These are phyloP conservation scores for Umbilicus rupestris DNA, from an alignment of 164 flowering plant genomes.

Conservation along the genomic window DNA sequence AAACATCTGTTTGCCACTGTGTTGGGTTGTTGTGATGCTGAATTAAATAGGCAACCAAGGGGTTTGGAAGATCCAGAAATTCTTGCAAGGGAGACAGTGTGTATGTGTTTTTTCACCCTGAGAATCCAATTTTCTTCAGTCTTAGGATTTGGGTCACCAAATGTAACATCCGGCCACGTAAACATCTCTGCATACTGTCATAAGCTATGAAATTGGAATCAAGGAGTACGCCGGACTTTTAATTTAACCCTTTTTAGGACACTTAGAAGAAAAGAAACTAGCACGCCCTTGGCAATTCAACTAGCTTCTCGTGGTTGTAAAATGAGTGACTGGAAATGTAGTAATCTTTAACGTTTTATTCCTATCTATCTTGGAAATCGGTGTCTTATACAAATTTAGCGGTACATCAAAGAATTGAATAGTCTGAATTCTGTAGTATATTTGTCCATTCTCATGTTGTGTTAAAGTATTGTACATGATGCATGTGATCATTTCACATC, in stretches of 20 bases:
- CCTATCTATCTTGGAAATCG: neutral
- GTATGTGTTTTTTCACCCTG: constrained; percentile 26
- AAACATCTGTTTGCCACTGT: constrained; percentile 43
- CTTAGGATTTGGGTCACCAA: neutral
- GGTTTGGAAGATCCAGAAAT: constrained; percentile 60
- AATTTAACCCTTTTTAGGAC: too few species aligned
- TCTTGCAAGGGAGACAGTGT: constrained; percentile 68
- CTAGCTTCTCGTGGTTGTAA: neutral
- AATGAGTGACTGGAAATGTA: too few species aligned
- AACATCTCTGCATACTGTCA: too few species aligned
- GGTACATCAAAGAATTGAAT: neutral
- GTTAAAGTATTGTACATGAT: too few species aligned
- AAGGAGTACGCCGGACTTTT: too few species aligned
- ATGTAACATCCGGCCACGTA: neutral
- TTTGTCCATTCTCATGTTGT: too few species aligned
- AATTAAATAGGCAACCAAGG: constrained; percentile 32
- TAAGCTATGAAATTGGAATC: too few species aligned
- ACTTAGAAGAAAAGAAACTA: neutral
- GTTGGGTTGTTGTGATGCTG: constrained; percentile 43
- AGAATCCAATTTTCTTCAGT: neutral
- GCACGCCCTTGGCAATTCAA: neutral
- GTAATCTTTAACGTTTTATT: neutral
- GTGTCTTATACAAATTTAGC: neutral
- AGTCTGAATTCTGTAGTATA: neutral
- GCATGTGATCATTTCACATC: too few species aligned